phyloP scores from a whole-genome alignment of 1,284 basidiomycete genomes.

The Coniophora puteana region DNA sequence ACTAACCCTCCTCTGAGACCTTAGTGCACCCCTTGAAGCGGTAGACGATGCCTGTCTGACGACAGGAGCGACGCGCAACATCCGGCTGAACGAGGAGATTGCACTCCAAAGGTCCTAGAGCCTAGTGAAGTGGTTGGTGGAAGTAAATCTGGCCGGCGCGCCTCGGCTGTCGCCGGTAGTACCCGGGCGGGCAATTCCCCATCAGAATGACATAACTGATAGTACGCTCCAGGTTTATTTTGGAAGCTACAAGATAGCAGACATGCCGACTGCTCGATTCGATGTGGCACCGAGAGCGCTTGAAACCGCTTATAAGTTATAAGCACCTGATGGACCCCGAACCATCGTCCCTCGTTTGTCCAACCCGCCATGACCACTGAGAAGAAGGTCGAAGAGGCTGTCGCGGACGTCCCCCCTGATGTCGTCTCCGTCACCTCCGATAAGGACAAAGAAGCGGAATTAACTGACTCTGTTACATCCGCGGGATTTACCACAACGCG shows the following conservation, averaged over 20 bases:
- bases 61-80: constrained; percentile 55
- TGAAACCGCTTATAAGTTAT: too few species aligned
- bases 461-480: too few species aligned
- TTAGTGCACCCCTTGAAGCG: constrained; percentile 39
- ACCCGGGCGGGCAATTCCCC: background rate
- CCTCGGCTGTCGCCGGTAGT: background rate
- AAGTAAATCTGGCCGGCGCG: background rate
- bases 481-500: constrained; percentile 55
- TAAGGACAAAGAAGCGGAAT: constrained; percentile 10
- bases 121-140: background rate
- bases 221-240: background rate
- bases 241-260: background rate
- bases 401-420: background rate
- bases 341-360: background rate
- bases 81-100: constrained; percentile 15
- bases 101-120: background rate
- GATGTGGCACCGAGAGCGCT: too few species aligned
- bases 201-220: background rate
- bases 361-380: background rate
- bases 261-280: background rate
- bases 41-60: constrained; percentile 46
- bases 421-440: background rate
- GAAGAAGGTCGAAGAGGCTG: background rate
- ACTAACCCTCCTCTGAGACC: constrained; percentile 46
- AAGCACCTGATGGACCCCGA: too few species aligned